Evolutionary conservation across 129 eudicot genomes (phyloP), one percentile per base, ranked within the genome.

Genomic region (Centella asiatica): DNA sequence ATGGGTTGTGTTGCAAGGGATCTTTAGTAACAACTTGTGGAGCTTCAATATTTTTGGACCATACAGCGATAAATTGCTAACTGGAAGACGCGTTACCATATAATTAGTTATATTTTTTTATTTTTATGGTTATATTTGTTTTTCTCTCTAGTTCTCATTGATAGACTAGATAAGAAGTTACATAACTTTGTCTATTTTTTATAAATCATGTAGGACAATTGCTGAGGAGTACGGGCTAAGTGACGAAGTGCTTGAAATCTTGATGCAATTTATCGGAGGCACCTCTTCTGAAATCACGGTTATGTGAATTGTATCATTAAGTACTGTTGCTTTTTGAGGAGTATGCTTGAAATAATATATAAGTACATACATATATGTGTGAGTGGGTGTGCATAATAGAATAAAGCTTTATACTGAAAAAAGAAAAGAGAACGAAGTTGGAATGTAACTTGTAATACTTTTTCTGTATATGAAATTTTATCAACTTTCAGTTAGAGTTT

Each of bases 181-280:
- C 15, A 6, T 20, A 48, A 29, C 48, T 55, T 34, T 42, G 4
- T 34, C 54, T 70, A 44, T 33, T 13, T 42, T 53, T 59, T 57
- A 40, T 55, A 46, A 18, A 60, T 61, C 72, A 70, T 57, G 60
- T 75, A 92, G 98, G 88, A 77, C 74, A 84, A 89, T 80, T 77
- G 70, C 69, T 24, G 71, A 72, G 78, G 98, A 92, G 76, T 72
- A 53, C 70, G 90, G 71, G 34, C 72, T 83, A 36, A 73, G 69
- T 57, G 81, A 84, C 44, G 98, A 92, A 64, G 90, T 87, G 69
- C 66, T 81, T 22, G 48, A 78, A 39, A 70, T 78, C 65, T 69
- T 92, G 78, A 76, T 76, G 62, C 94, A 78, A 36, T 74, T 64
- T 68, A 72, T 92, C 58, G 88, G 95, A 57, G 96, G 94, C 44